These are phyloP conservation scores for Salix koriyanagi DNA, from an alignment of 345 rosid genomes.

Conservation along the genomic window DNA sequence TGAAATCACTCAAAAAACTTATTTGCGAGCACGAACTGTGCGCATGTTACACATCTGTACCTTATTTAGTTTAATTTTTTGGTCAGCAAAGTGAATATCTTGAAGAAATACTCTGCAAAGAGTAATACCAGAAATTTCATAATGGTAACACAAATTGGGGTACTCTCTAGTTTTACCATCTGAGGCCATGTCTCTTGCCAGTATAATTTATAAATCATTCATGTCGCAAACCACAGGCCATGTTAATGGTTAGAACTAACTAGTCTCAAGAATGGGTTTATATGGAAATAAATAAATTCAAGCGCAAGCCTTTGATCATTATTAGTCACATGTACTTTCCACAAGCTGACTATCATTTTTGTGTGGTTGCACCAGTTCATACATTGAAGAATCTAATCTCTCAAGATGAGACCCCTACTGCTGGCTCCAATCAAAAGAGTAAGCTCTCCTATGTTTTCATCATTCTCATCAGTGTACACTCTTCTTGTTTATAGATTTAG, in stretches of 20 bases:
- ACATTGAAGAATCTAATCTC: slow-evolving; percentile 87
- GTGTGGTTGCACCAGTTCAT: slow-evolving; percentile 45
- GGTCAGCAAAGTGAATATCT: background rate
- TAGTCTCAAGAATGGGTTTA: background rate
- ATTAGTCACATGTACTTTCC: background rate
- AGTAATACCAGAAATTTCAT: background rate
- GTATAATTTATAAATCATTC: background rate
- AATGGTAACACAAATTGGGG: background rate
- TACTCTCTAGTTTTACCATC: background rate
- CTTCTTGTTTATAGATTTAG: background rate
- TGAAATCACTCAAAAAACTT: background rate
- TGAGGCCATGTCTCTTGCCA: background rate
- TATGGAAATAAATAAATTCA: background rate
- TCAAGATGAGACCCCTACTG: slow-evolving; percentile 68
- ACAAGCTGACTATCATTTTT: slow-evolving; percentile 14
- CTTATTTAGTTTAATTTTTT: background rate
- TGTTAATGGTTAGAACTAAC: background rate
- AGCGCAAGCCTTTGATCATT: background rate
- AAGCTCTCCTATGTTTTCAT: slow-evolving; percentile 22
- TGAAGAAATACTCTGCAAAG: background rate
- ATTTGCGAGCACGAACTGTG: background rate
- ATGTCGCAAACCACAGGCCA: background rate
- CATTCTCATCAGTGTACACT: background rate
- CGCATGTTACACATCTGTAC: background rate
- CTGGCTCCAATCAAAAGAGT: slow-evolving; percentile 56